Evolutionary conservation across 2,329 filamentous ascomycete genomes (phyloP), one percentile per base, ranked within the genome.

Genomic region (Penicillium sp.): DNA sequence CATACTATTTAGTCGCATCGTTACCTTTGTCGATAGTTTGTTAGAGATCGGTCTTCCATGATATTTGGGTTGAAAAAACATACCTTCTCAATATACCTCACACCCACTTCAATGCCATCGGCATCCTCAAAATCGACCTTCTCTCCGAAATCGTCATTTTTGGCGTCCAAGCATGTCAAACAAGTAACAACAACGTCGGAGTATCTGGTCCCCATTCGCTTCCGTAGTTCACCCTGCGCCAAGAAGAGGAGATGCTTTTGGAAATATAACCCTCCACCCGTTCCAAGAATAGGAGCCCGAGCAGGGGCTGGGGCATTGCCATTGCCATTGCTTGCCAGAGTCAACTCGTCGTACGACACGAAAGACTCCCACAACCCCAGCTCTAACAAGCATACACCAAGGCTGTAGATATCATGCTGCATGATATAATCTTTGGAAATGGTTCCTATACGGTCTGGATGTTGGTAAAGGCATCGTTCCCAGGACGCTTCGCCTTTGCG

Each of bases 321-420:
- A n/a, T n/a, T n/a, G n/a, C n/a, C 27, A 33, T 31, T 12, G 42
- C 42, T 29, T n/a, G 17, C 17, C 23, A 5, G 5, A 6, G 25
- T n/a, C 3, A 6, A n/a, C 25, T 27, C 15, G 29, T 12, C 29
- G 29, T 31, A 31, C 29, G 29, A 12, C 5, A 52, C 19, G 12
- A 50, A 52, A 19, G 47, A 52, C 9, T 57, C 39, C 48, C 54
- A 57, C 25, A 84, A 59, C 0, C 81, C 81, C 27, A 85, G 76
- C 64, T 85, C 82, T 0, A 85, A 67, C 0, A 85, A 71, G 50
- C 78, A 81, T 0, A 84, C 80, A 0, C 82, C 82, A 21, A 60
- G 73, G 53, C 81, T 82, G 66, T 85, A 85, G 12, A 85, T 80
- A 57, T 85, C 82, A 62, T 85, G 82, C 52, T 82, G 77, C 78